A percentile compares a stretch with the other conserved stretches of the same genome.
Conservation (phyloP, 2,329 filamentous ascomycete genomes). For the Sarocladium kiliense region DNA sequence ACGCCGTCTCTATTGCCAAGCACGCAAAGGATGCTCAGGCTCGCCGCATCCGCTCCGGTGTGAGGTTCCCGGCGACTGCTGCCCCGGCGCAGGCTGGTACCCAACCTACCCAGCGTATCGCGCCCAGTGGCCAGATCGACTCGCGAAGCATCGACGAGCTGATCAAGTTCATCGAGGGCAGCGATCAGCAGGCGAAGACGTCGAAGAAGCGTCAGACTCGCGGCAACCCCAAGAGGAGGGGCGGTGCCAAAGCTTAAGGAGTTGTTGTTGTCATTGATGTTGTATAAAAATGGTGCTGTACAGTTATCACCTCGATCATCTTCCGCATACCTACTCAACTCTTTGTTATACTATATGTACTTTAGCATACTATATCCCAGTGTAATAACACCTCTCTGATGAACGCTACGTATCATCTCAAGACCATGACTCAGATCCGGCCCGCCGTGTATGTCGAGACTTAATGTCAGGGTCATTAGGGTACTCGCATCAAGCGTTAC, state of each 20-base stretch:
- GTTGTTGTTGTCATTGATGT: background rate
- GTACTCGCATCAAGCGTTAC: too few species aligned
- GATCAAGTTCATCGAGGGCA: constrained; percentile 88
- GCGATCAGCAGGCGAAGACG: constrained; percentile 44
- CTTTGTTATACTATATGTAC: constrained; percentile 3
- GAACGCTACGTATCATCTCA: background rate
- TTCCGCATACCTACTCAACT: constrained; percentile 1
- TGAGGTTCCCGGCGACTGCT: constrained; percentile 52
- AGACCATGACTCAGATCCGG: too few species aligned
- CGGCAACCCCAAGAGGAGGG: constrained; percentile 52
- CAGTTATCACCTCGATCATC: background rate
- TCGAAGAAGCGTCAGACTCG: constrained; percentile 52
- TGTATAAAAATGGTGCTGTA: background rate
- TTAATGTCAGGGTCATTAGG: too few species aligned
- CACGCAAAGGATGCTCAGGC: constrained; percentile 83
- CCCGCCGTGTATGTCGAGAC: too few species aligned
- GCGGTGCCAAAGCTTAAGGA: constrained; percentile 16
- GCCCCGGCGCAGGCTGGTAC: constrained; percentile 12
- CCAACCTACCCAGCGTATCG: constrained; percentile 28
- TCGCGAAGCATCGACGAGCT: constrained; percentile 88
- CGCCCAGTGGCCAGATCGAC: constrained; percentile 46
- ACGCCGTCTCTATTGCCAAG: constrained; percentile 90
- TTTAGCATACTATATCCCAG: constrained; percentile 6
- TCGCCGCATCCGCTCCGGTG: constrained; percentile 63
- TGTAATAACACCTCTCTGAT: background rate